Evolutionary conservation across 345 rosid genomes (phyloP).

Genomic region (Mallotus nudiflorus): DNA sequence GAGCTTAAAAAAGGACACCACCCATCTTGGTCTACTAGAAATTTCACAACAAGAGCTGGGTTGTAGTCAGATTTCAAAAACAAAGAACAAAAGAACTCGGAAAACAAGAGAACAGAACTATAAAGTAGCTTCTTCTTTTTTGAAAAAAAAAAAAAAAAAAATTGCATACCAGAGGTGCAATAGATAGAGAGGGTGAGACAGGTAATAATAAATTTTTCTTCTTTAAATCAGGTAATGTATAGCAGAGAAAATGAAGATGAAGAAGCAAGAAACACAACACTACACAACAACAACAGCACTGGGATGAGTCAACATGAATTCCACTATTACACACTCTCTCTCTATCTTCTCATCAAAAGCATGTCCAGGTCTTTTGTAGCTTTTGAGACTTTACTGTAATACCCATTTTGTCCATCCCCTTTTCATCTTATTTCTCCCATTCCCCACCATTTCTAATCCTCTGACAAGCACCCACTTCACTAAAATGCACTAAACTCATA

Average conservation of each 20-base stretch:
- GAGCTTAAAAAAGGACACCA: slow-evolving; percentile 4
- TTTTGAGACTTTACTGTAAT: slow-evolving; percentile 18
- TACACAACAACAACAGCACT: not conserved
- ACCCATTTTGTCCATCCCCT: slow-evolving; percentile 22
- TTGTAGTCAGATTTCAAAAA: slow-evolving; percentile 18
- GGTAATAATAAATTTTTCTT: not conserved
- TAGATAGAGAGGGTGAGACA: not conserved
- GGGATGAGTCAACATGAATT: slow-evolving; percentile 53
- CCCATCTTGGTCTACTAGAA: not conserved
- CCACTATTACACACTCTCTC: slow-evolving; percentile 14
- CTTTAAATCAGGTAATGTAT: slow-evolving; percentile 14
- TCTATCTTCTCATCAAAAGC: slow-evolving; percentile 32
- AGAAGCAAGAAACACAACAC: slow-evolving; percentile 31
- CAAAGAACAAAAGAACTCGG: not conserved
- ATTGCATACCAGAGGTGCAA: slow-evolving; percentile 22
- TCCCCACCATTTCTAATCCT: not conserved
- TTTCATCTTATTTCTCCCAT: slow-evolving; percentile 7
- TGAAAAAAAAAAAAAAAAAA: too few relatives aligned
- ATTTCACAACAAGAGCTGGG: slow-evolving; percentile 12
- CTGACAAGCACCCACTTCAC: not conserved
- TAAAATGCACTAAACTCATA: too few relatives aligned
- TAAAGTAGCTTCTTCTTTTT: not conserved
- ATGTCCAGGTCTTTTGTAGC: slow-evolving; percentile 35
- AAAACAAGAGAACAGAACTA: not conserved
- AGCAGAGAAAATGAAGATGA: slow-evolving; percentile 29